Evolutionary conservation across 2,329 filamentous ascomycete species (phyloP), one percentile per base, ranked within the genome.

Genomic region (Didymella sp.): DNA sequence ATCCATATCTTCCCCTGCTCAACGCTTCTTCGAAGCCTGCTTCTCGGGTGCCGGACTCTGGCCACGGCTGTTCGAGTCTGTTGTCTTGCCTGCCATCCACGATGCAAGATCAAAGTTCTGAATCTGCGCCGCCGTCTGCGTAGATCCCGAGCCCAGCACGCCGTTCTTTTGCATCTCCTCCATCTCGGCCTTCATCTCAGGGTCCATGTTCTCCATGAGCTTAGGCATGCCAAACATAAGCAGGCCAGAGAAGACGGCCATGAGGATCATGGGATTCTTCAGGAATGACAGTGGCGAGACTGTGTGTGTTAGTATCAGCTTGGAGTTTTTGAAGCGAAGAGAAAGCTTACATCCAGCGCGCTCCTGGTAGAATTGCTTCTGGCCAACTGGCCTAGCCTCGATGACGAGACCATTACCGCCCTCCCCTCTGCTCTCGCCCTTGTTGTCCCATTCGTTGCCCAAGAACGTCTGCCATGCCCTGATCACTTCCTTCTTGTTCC

Each of bases 191-290:
- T 88, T 88, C 79, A 91, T 90, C 77, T 99, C 95, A n/a, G 92
- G 92, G 74, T 98, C 95, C 93, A 99, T 93, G 74, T 95, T 97
- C 48, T 98, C 93, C 80, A 98, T 87, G 53, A 99, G 77, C 77
- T 97, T 95, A 13, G 95, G 95, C 90, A 98, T 91, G 64, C 93
- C 93, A 69, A 98, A 84, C 61, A 96, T 92, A 64, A 97, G 81
- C 5, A 80, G 88, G 81, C 97, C 86, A 60, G 89, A 92, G 35
- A 95, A 87, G 30, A 96, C 78, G 4, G 89, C 92, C 81, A 99
- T 89, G 59, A 99, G 84, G 62, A 98, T 97, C 92, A 98, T 98
- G 3, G 95, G 95, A 73, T 91, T 96, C 81, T 95, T 95, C 69
- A 97, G 82, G 53, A 97, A 87, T 56, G 85, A 86, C 55, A 97